These are phyloP conservation scores for Dendrothele bispora DNA, from an alignment of 768 basidiomycete species.

Conservation along the genomic window DNA sequence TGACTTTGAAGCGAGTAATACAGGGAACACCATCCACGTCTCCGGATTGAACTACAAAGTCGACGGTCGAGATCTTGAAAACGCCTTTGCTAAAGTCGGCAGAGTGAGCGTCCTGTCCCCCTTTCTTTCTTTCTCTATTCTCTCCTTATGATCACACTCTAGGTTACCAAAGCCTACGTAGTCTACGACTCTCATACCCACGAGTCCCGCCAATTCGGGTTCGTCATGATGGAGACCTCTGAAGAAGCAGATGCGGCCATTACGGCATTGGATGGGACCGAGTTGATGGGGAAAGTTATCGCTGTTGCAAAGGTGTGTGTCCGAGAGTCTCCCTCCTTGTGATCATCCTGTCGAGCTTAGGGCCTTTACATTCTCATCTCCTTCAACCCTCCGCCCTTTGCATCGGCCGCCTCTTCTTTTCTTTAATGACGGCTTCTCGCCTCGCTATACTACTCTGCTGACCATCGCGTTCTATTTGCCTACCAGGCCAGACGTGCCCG, in stretches of 20 bases:
- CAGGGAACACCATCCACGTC: constrained; percentile 66
- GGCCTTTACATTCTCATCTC: too few relatives aligned
- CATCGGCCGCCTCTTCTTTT: too few relatives aligned
- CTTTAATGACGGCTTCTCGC: too few relatives aligned
- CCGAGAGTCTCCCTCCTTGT: background rate
- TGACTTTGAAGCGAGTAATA: too few relatives aligned
- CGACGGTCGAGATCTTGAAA: constrained; percentile 86
- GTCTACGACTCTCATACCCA: constrained; percentile 74
- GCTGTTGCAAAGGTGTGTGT: constrained; percentile 77
- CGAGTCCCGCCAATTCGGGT: constrained; percentile 65
- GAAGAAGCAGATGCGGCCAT: constrained; percentile 95
- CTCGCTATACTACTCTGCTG: too few relatives aligned
- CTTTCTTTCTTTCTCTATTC: background rate
- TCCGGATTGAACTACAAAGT: constrained; percentile 57
- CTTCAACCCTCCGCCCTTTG: too few relatives aligned
- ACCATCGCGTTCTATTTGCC: background rate
- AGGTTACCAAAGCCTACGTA: constrained; percentile 75
- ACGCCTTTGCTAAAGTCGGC: constrained; percentile 86
- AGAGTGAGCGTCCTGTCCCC: constrained; percentile 49
- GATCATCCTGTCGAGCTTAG: too few relatives aligned
- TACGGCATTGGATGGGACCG: constrained; percentile 77
- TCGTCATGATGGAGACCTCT: constrained; percentile 75
- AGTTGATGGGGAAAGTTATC: constrained; percentile 83
- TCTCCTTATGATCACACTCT: background rate
- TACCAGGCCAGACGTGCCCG: constrained; percentile 78